These are phyloP conservation scores for Apophysomyces ossiformis DNA, from an alignment of 371 early-diverging fungal genomes.

Conservation along the genomic window DNA sequence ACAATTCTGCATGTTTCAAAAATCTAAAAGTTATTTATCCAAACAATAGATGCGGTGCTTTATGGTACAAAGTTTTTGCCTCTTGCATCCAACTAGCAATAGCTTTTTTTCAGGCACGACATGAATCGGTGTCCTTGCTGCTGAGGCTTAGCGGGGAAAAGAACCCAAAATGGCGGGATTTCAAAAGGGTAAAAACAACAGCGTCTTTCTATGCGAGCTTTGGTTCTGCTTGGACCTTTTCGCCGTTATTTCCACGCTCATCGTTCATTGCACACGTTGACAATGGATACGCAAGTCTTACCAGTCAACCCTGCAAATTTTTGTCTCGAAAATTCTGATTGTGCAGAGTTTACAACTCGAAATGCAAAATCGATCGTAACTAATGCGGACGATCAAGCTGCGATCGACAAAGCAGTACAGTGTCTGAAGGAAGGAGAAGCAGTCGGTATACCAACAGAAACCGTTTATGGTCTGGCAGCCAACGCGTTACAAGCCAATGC, in stretches of 20 bases:
- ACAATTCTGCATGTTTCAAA: too few species aligned
- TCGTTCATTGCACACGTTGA: neutral
- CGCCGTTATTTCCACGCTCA: neutral
- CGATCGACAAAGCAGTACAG: constrained; percentile 53
- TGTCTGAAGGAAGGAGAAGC: constrained; percentile 54
- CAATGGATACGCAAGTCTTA: constrained; percentile 8
- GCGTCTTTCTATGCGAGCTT: constrained; percentile 8
- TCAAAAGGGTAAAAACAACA: constrained; percentile 2
- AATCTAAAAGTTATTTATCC: too few species aligned
- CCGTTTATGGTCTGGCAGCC: constrained; percentile 99
- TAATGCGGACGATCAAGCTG: constrained; percentile 26
- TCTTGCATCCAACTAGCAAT: too few species aligned
- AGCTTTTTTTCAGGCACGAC: too few species aligned
- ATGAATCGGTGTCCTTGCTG: too few species aligned
- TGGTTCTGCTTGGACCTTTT: constrained; percentile 7
- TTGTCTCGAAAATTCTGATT: constrained; percentile 8
- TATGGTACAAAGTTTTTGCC: too few species aligned
- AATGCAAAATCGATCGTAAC: constrained; percentile 31
- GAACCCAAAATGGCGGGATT: neutral
- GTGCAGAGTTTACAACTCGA: constrained; percentile 9
- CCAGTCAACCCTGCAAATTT: constrained; percentile 23
- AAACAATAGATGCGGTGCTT: too few species aligned
- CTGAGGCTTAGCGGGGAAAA: too few species aligned
- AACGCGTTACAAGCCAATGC: constrained; percentile 81
- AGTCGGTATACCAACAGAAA: constrained; percentile 99